Evolutionary conservation across 139 green algal genomes (phyloP).

Genomic region (Micractinium sp.): DNA sequence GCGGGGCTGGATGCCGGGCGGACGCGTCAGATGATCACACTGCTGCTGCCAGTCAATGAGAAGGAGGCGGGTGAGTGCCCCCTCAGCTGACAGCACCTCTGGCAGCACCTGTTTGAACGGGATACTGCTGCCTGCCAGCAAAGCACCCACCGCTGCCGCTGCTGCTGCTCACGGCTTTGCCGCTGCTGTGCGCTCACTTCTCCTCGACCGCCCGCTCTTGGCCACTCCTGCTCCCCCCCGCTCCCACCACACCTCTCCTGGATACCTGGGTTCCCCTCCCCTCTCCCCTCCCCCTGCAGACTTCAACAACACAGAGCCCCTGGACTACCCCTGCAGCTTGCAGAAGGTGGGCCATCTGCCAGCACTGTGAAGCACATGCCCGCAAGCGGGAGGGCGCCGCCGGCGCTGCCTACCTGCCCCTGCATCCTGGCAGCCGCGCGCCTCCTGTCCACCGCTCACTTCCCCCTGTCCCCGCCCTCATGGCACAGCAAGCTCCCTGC

Average conservation of each 20-base stretch:
- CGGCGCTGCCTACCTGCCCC: no score
- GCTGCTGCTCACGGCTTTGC: background rate
- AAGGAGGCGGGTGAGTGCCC: conserved; percentile 42
- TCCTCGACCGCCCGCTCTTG: no score
- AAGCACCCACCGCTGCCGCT: no score
- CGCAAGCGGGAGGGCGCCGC: no score
- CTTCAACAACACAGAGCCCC: conserved; percentile 45
- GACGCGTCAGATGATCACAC: conserved; percentile 27
- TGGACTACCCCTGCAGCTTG: conserved; percentile 55
- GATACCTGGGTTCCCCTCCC: no score
- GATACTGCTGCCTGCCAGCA: background rate
- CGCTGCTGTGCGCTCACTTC: no score
- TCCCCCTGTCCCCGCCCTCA: no score
- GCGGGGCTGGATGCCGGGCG: conserved; percentile 24
- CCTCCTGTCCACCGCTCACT: background rate
- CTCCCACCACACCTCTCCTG: background rate
- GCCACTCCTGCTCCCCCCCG: background rate
- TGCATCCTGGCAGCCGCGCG: no score
- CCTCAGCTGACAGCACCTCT: no score
- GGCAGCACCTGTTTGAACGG: background rate
- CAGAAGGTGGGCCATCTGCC: conserved; percentile 27
- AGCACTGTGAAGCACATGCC: no score
- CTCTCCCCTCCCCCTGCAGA: background rate
- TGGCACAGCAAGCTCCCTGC: no score
- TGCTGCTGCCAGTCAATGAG: conserved; percentile 58